These are phyloP conservation scores for Sporisorium scitamineum DNA, from an alignment of 1,284 basidiomycete genomes.

Conservation along the genomic window DNA sequence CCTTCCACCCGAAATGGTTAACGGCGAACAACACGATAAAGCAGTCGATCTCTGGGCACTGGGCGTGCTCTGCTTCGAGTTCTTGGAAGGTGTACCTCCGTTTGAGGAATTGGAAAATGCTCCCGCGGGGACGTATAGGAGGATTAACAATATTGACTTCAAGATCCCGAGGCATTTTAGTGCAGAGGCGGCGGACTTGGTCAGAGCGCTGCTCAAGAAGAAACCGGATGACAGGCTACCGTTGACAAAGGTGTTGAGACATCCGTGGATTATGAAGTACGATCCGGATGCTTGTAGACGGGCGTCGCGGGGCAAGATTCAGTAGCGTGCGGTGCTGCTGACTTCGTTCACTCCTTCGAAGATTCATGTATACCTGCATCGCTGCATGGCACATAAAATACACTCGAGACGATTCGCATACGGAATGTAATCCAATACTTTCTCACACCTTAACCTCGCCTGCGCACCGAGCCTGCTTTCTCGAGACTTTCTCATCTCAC, in stretches of 20 bases:
- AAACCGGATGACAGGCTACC: constrained; percentile 86
- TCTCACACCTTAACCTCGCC: neutral
- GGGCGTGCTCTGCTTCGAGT: constrained; percentile 95
- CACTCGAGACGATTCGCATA: neutral
- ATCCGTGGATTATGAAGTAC: constrained; percentile 93
- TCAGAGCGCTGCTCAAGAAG: constrained; percentile 80
- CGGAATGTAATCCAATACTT: neutral
- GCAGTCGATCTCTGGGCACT: constrained; percentile 97
- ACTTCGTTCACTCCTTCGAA: neutral
- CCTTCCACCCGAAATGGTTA: constrained; percentile 98
- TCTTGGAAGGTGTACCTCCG: constrained; percentile 89
- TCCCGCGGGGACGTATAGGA: constrained; percentile 69
- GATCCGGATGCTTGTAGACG: constrained; percentile 64
- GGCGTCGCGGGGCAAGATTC: constrained; percentile 53
- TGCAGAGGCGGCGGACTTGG: constrained; percentile 55
- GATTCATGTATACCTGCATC: constrained; percentile 1
- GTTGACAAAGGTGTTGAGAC: constrained; percentile 81
- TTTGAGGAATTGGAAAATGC: constrained; percentile 84
- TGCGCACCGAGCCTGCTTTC: too few relatives aligned
- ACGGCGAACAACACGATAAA: constrained; percentile 85
- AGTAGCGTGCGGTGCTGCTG: constrained; percentile 12
- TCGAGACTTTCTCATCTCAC: too few relatives aligned
- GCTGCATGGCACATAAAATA: neutral
- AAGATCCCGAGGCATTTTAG: constrained; percentile 60
- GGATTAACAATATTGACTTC: constrained; percentile 62